Conservation (phyloP, 1,284 basidiomycete genomes). For the Tilletia horrida region DNA sequence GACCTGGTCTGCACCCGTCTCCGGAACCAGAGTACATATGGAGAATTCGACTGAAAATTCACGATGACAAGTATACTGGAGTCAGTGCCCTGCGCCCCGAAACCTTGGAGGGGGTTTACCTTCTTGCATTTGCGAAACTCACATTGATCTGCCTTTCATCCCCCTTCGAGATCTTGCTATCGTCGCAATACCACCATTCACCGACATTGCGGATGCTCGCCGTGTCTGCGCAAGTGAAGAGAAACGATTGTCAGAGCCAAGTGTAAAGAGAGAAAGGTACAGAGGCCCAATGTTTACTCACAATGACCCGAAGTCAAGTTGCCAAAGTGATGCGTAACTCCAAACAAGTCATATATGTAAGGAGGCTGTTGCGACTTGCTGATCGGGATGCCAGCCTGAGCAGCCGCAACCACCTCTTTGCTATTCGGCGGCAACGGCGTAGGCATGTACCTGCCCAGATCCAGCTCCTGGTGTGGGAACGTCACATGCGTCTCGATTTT, state of each 20-base stretch:
- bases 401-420: constrained; percentile 12
- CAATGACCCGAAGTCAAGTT: constrained; percentile 52
- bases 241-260: background rate
- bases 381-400: constrained; percentile 10
- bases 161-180: constrained; percentile 35
- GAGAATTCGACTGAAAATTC: constrained; percentile 29
- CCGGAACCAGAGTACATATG: constrained; percentile 50
- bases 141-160: constrained; percentile 42
- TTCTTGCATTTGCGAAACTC: background rate
- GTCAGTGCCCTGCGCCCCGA: no score
- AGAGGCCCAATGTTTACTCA: no score
- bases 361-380: constrained; percentile 47
- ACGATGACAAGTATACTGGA: background rate
- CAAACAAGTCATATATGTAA: constrained; percentile 58
- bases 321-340: constrained; percentile 56
- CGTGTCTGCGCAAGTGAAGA: constrained; percentile 31
- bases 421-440: constrained; percentile 51
- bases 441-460: constrained; percentile 89
- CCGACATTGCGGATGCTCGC: constrained; percentile 45
- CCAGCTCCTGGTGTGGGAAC: constrained; percentile 76
- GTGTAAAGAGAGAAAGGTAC: background rate
- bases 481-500: constrained; percentile 61
- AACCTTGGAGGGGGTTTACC: no score
- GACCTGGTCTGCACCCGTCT: constrained; percentile 21
- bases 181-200: constrained; percentile 52